Conservation (phyloP, 1,284 basidiomycete species). For the Boletellus deceptivus region DNA sequence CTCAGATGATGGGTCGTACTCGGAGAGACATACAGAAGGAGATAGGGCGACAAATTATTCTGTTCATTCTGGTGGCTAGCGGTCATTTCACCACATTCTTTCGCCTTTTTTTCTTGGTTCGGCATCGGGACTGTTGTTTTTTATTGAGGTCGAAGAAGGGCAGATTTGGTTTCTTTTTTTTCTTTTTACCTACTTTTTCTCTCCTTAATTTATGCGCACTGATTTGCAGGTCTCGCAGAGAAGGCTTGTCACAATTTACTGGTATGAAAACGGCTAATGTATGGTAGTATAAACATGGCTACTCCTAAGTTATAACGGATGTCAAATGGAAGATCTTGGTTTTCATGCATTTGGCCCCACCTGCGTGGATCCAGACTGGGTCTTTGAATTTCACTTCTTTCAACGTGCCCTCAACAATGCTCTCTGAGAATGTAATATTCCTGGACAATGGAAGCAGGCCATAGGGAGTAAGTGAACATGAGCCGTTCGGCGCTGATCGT, state of each 20-base stretch:
- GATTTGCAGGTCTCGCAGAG: slow-evolving; percentile 10
- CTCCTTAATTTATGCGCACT: slow-evolving; percentile 21
- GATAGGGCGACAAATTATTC: slow-evolving; percentile 28
- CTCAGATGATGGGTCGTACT: slow-evolving; percentile 27
- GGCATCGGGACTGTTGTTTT: slow-evolving; percentile 7
- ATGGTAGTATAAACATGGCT: slow-evolving; percentile 21
- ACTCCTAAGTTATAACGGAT: slow-evolving; percentile 21
- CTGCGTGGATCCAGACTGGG: slow-evolving; percentile 2
- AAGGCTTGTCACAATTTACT: slow-evolving; percentile 15
- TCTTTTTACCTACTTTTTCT: background rate
- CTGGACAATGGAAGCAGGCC: slow-evolving; percentile 29
- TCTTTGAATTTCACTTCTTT: slow-evolving; percentile 1
- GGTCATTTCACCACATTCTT: slow-evolving; percentile 1
- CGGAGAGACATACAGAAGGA: slow-evolving; percentile 28
- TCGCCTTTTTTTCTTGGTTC: background rate
- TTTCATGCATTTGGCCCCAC: slow-evolving; percentile 3
- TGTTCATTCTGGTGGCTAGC: slow-evolving; percentile 30
- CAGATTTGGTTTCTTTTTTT: slow-evolving; percentile 1
- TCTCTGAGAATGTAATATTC: slow-evolving; percentile 15
- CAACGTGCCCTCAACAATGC: slow-evolving; percentile 23
- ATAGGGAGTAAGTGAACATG: slow-evolving; percentile 19
- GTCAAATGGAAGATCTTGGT: slow-evolving; percentile 7
- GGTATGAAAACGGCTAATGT: slow-evolving; percentile 26
- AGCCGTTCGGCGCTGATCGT: slow-evolving; percentile 14
- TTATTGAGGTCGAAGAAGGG: slow-evolving; percentile 16